These are phyloP conservation scores for Cymbopogon flexuosus DNA, from an alignment of 202 grass and related monocot species.

Conservation along the genomic window DNA sequence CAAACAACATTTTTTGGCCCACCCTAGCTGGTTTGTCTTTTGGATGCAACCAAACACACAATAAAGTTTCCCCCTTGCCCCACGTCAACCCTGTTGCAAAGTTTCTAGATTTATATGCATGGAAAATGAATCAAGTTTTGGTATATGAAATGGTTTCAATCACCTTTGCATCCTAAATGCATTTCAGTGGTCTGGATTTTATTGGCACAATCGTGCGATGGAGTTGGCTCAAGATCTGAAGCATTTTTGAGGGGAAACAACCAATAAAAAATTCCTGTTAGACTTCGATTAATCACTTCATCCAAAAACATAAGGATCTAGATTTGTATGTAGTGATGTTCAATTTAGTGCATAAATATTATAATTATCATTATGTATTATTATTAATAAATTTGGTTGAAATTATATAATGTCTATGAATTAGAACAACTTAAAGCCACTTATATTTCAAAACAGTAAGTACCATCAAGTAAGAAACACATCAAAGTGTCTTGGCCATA, in stretches of 20 bases:
- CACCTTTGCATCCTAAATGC: no score
- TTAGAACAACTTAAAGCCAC: no score
- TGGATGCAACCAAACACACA: no score
- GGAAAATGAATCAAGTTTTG: not conserved
- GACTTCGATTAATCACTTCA: not conserved
- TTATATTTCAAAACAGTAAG: no score
- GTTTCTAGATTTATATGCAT: not conserved
- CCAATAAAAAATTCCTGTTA: not conserved
- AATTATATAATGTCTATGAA: not conserved
- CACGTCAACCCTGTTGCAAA: not conserved
- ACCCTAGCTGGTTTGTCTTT: no score
- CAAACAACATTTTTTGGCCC: no score
- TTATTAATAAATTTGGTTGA: not conserved
- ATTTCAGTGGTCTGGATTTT: not conserved
- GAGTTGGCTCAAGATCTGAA: not conserved
- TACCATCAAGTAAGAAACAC: no score
- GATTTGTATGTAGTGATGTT: not conserved
- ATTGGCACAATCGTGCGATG: not conserved
- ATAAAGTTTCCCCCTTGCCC: not conserved
- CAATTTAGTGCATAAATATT: not conserved
- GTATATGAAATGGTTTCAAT: not conserved
- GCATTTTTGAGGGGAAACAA: not conserved
- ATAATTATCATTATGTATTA: not conserved
- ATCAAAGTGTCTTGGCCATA: no score
- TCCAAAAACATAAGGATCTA: not conserved